A percentile compares a stretch with the other conserved stretches of the same genome.
Evolutionary conservation across 306 rosid genomes (phyloP).

Genomic region (Quercus mongolica): DNA sequence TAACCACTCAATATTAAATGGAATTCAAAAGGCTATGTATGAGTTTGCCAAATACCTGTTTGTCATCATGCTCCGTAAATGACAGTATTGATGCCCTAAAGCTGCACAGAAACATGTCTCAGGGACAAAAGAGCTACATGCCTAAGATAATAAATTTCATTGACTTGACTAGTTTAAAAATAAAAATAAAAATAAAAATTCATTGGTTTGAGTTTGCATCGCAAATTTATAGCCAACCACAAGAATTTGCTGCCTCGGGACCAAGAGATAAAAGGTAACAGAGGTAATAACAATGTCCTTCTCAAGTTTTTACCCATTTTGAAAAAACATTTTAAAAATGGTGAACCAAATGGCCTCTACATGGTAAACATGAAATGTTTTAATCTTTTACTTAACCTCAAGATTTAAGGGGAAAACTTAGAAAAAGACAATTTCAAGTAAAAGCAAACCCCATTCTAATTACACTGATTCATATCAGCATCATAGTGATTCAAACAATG

Average conservation of each 20-base stretch:
- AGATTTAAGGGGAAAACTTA: no score
- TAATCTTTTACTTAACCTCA: neutral
- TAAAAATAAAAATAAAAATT: neutral
- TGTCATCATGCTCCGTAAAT: conserved; percentile 94
- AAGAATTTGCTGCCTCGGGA: neutral
- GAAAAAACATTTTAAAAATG: no score
- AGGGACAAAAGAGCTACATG: conserved; percentile 20
- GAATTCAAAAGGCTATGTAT: neutral
- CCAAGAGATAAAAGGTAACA: neutral
- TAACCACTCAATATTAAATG: neutral
- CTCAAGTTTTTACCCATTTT: no score
- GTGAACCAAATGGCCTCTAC: neutral
- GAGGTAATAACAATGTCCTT: neutral
- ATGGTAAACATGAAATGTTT: neutral
- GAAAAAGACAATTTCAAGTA: no score
- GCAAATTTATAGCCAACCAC: neutral
- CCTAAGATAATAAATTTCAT: conserved; percentile 15
- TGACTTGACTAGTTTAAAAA: neutral
- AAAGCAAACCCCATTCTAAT: neutral
- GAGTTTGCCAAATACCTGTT: conserved; percentile 57
- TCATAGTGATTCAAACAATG: neutral
- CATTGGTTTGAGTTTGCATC: conserved; percentile 5
- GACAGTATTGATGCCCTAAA: conserved; percentile 83
- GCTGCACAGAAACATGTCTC: conserved; percentile 54
- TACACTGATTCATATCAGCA: neutral